A percentile compares a stretch with the other conserved stretches of the same genome.
Evolutionary conservation across 164 flowering plant genomes (phyloP).

Genomic region (Annona cherimola): DNA sequence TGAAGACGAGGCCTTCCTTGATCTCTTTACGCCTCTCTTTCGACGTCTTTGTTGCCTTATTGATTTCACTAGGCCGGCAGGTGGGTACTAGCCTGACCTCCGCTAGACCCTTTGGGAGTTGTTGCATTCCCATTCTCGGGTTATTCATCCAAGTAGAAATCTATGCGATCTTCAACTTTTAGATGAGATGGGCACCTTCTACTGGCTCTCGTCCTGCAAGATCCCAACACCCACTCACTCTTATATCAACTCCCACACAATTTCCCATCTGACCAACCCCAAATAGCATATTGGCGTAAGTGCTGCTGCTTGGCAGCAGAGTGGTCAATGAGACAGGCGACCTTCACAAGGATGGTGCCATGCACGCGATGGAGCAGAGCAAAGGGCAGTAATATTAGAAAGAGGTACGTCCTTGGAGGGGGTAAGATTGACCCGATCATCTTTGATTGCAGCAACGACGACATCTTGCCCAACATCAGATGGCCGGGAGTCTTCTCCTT

Average conservation of each 20-base stretch:
- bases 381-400: slow-evolving; percentile 13
- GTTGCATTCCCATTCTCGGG: slow-evolving; percentile 52
- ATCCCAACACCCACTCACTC: slow-evolving; percentile 93
- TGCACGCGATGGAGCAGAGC: slow-evolving; percentile 71
- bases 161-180: slow-evolving; percentile 72
- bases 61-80: slow-evolving; percentile 86
- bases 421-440: neutral
- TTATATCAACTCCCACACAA: slow-evolving; percentile 69
- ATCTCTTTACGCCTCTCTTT: slow-evolving; percentile 95
- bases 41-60: slow-evolving; percentile 86
- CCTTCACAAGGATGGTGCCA: slow-evolving; percentile 70
- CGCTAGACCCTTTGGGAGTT: slow-evolving; percentile 81
- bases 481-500: slow-evolving; percentile 52
- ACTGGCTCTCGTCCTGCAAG: slow-evolving; percentile 80
- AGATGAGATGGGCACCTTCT: slow-evolving; percentile 53
- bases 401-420: slow-evolving; percentile 2
- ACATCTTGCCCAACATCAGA: neutral
- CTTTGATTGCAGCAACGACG: slow-evolving; percentile 3
- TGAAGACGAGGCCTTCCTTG: slow-evolving; percentile 63
- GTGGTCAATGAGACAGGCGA: slow-evolving; percentile 71
- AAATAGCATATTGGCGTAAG: slow-evolving; percentile 75
- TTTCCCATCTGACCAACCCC: slow-evolving; percentile 56
- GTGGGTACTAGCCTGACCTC: slow-evolving; percentile 62
- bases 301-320: slow-evolving; percentile 57
- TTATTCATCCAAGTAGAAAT: slow-evolving; percentile 91